Evolutionary conservation across 2,329 filamentous ascomycete species (phyloP).

Genomic region (Trichoderma endophyticum): DNA sequence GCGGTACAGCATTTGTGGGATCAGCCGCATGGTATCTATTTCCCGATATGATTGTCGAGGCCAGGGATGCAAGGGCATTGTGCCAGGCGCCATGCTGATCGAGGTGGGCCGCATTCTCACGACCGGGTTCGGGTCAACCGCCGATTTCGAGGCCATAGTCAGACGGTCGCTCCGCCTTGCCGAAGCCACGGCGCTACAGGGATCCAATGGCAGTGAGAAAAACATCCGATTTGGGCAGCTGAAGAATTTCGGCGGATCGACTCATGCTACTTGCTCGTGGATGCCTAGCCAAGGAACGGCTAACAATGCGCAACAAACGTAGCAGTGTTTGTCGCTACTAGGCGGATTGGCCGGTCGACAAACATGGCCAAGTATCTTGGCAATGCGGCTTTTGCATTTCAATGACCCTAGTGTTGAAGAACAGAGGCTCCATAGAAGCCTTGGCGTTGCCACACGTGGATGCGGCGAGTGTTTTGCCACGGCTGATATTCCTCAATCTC

Average conservation of each 20-base stretch:
- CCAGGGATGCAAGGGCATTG: neutral
- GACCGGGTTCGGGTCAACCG: neutral
- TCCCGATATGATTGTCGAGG: neutral
- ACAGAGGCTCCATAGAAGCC: neutral
- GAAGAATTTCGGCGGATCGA: neutral
- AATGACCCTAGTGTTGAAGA: neutral
- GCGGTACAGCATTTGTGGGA: neutral
- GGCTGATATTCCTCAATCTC: neutral
- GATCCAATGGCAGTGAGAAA: neutral
- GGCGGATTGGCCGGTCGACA: neutral
- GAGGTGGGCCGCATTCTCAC: neutral
- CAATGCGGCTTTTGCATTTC: neutral
- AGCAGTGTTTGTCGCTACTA: neutral
- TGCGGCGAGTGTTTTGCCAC: neutral
- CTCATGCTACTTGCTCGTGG: neutral
- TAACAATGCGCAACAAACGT: neutral
- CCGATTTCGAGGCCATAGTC: neutral
- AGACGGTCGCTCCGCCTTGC: neutral
- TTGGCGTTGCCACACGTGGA: neutral
- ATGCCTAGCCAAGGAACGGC: neutral
- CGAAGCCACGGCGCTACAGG: neutral
- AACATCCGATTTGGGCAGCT: neutral
- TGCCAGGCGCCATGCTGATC: neutral
- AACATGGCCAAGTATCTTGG: neutral
- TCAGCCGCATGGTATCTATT: neutral